A percentile compares a stretch with the other conserved stretches of the same genome.
phyloP scores from a whole-genome alignment of 1,284 basidiomycete genomes.

The Cryptococcus sp. region DNA sequence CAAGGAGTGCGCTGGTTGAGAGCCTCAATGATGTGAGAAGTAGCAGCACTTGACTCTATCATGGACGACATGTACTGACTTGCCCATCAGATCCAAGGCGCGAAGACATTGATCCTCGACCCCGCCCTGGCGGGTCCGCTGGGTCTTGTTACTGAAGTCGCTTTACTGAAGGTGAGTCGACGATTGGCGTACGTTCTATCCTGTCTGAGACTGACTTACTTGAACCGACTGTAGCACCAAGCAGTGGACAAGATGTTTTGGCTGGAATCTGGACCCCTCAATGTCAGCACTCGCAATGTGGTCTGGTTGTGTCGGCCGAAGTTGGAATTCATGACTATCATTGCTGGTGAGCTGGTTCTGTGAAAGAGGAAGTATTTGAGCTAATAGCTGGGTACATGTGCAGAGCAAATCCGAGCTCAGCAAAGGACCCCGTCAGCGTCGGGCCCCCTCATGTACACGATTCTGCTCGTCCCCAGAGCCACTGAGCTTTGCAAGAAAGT shows the following conservation, averaged over 20 bases:
- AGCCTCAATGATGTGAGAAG: slow-evolving; percentile 70
- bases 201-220: neutral
- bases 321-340: slow-evolving; percentile 79
- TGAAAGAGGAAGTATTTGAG: neutral
- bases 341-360: slow-evolving; percentile 68
- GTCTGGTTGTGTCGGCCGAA: slow-evolving; percentile 90
- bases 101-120: slow-evolving; percentile 94
- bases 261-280: slow-evolving; percentile 83
- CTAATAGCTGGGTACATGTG: neutral
- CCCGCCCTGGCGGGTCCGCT: slow-evolving; percentile 83
- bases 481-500: slow-evolving; percentile 81
- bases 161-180: slow-evolving; percentile 72
- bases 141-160: slow-evolving; percentile 87
- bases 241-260: slow-evolving; percentile 99
- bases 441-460: slow-evolving; percentile 63
- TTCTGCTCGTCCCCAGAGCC: slow-evolving; percentile 80
- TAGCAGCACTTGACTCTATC: neutral
- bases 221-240: slow-evolving; percentile 67
- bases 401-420: slow-evolving; percentile 84
- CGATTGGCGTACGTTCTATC: neutral
- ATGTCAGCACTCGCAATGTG: slow-evolving; percentile 79
- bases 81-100: slow-evolving; percentile 70
- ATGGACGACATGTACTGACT: neutral
- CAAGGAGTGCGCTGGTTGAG: slow-evolving; percentile 70
- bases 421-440: slow-evolving; percentile 54